Percentiles rank a stretch among this genome's conserved stretches.
Conservation (phyloP, 2,329 filamentous ascomycete species). For the Pestalotiopsis sp. region DNA sequence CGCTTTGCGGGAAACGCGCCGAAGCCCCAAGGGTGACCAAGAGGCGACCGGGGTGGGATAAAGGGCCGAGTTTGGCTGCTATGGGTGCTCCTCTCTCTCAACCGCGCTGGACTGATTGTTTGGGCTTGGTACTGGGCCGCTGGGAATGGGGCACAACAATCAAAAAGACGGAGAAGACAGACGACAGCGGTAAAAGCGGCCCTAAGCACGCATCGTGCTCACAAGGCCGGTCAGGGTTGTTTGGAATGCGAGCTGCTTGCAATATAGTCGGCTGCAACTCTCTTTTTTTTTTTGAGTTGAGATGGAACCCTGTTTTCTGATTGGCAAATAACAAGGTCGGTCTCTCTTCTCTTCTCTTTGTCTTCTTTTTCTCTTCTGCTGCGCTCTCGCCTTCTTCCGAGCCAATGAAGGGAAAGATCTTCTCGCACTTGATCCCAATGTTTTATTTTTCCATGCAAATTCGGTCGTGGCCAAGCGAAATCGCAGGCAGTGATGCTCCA, state of each 20-base stretch:
- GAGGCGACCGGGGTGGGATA: conserved; percentile 20
- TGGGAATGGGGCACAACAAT: conserved; percentile 16
- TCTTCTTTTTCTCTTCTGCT: neutral
- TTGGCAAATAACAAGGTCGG: neutral
- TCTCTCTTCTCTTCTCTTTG: neutral
- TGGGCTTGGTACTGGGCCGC: neutral
- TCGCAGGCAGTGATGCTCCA: conserved; percentile 1
- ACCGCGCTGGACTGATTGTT: neutral
- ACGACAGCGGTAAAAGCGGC: conserved; percentile 16
- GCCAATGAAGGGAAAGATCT: neutral
- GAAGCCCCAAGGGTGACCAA: conserved; percentile 14
- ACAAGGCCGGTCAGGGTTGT: neutral
- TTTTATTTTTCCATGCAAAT: neutral
- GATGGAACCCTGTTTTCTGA: neutral
- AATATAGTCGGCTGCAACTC: conserved; percentile 11
- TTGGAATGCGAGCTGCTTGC: neutral
- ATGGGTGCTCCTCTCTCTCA: conserved; percentile 6
- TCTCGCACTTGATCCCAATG: neutral
- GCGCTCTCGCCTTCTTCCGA: neutral
- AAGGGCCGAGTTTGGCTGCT: conserved; percentile 29
- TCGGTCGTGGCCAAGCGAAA: neutral
- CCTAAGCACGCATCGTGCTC: conserved; percentile 13
- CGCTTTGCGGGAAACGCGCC: conserved; percentile 22
- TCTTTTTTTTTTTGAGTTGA: neutral
- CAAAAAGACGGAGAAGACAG: conserved; percentile 17